Evolutionary conservation across 352 stramenopile species (phyloP).

Genomic region (Phytopythium cucurbitacearum): DNA sequence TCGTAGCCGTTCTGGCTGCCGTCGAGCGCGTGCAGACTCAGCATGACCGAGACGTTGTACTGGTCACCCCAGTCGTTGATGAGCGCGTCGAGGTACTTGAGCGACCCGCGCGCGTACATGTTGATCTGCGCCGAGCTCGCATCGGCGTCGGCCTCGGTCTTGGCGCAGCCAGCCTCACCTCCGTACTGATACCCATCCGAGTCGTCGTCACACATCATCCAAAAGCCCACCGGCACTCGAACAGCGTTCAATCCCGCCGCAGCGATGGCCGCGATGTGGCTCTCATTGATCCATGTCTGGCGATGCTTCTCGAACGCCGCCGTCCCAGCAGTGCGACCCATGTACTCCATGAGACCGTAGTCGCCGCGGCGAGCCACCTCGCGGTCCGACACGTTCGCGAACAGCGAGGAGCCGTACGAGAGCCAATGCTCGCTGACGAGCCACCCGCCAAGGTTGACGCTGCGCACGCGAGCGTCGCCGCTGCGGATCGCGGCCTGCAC

Average conservation of each 20-base stretch:
- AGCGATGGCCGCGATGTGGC: constrained; percentile 22
- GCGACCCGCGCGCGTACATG: constrained; percentile 17
- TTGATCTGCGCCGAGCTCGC: constrained; percentile 2
- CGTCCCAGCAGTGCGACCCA: constrained; percentile 15
- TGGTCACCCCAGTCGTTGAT: constrained; percentile 40
- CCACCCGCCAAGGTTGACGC: constrained; percentile 30
- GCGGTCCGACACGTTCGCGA: not conserved
- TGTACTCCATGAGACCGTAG: constrained; percentile 18
- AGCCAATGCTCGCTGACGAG: constrained; percentile 27
- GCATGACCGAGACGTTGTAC: constrained; percentile 50
- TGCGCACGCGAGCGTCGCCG: constrained; percentile 11
- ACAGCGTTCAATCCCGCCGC: constrained; percentile 25
- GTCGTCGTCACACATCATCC: constrained; percentile 14
- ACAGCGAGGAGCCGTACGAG: constrained; percentile 3
- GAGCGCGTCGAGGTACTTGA: constrained; percentile 49
- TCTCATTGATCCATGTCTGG: constrained; percentile 20
- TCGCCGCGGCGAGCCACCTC: constrained; percentile 10
- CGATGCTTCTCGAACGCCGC: constrained; percentile 17
- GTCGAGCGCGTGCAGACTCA: constrained; percentile 39
- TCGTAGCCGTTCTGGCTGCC: constrained; percentile 59
- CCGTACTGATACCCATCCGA: too few species aligned
- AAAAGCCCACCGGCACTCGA: constrained; percentile 27
- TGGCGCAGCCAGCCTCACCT: too few species aligned
- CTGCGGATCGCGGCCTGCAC: constrained; percentile 22
- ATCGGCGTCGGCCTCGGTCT: too few species aligned